Evolutionary conservation across 2,329 filamentous ascomycete genomes (phyloP).

Genomic region (Colletotrichum aenigma): DNA sequence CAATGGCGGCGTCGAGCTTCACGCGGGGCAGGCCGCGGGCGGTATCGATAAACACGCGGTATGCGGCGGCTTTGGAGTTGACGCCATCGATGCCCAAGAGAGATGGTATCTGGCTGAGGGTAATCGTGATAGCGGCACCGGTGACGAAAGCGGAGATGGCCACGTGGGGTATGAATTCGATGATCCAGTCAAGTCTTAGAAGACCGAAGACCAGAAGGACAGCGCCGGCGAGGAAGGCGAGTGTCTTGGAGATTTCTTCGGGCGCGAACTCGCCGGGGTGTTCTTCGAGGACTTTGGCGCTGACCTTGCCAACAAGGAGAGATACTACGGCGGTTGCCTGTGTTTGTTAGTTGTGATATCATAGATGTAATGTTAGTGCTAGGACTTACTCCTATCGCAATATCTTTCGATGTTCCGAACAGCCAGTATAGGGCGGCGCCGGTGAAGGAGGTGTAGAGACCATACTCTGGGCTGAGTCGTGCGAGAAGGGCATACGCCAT

Average conservation of each 20-base stretch:
- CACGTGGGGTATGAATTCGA: constrained; percentile 58
- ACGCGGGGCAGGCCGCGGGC: constrained; percentile 50
- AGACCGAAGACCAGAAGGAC: constrained; percentile 56
- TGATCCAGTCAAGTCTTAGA: constrained; percentile 55
- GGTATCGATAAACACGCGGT: constrained; percentile 56
- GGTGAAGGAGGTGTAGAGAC: constrained; percentile 83
- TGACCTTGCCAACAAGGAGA: constrained; percentile 51
- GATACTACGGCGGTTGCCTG: constrained; percentile 63
- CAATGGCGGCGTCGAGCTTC: constrained; percentile 74
- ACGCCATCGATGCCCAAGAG: constrained; percentile 55
- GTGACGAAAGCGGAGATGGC: constrained; percentile 61
- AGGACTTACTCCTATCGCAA: constrained; percentile 69
- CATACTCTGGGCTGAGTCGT: constrained; percentile 69
- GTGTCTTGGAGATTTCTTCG: constrained; percentile 46
- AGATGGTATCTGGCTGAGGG: constrained; percentile 52
- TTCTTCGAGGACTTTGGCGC: constrained; percentile 38
- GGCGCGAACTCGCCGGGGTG: constrained; percentile 31
- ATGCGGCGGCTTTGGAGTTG: constrained; percentile 53
- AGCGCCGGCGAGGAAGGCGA: constrained; percentile 52
- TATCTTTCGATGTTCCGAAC: constrained; percentile 84
- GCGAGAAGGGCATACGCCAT: constrained; percentile 82
- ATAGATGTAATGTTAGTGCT: too few species aligned
- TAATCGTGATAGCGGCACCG: constrained; percentile 55
- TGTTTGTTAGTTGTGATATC: constrained; percentile 8
- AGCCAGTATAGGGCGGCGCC: constrained; percentile 83